Base-by-base conservation (phyloP, 371 early-diverging fungal species). In the Rhizopus stolonifer region DNA sequence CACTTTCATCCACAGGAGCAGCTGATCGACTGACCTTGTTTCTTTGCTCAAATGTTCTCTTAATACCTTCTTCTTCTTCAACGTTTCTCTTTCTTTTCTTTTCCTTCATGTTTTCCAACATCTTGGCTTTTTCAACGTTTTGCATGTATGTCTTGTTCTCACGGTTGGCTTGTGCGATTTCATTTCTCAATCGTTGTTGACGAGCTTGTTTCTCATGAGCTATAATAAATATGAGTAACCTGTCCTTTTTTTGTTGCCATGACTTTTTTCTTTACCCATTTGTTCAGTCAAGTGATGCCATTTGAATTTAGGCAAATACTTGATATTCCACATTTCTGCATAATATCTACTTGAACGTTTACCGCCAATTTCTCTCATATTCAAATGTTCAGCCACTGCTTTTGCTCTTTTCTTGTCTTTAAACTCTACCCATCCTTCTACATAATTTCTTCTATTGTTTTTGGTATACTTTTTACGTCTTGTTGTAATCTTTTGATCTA, bases 371-470 rank as follows among this genome's bases (percentile, higher is more conserved):
- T 69, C 79, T 38, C 79, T 82, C 58, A 85, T 84, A 70, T 98
- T 97, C 40, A 96, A 65, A 46, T 78, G 66, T 10, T 65, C 72
- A 0, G 95, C 97, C 3, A 87, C 79, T 10, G 72, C 67, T 59
- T 92, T 88, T n/a, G 95, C 98, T 13, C 80, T 76, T 47, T 82
- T 83, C 68, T 96, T 96, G 68, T 94, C 91, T 51, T 72, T 71
- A 67, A 98, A 97, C 70, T 98, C 99, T 4, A 98, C 85, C 99
- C 99, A 98, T 6, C 97, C 99, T 69, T 98, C 97, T 0, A 83
- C 83, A 61, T 82, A 98, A 60, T 91, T 90, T 54, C 86, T 82
- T 56, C 88, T 85, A 59, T 83, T 88, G 58, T 85, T 84, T 38
- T 86, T 88, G 45, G 83, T 84, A 46, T 83, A 79, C 64, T 88